phyloP scores from a whole-genome alignment of 768 basidiomycete genomes.

The Suillus decipiens region DNA sequence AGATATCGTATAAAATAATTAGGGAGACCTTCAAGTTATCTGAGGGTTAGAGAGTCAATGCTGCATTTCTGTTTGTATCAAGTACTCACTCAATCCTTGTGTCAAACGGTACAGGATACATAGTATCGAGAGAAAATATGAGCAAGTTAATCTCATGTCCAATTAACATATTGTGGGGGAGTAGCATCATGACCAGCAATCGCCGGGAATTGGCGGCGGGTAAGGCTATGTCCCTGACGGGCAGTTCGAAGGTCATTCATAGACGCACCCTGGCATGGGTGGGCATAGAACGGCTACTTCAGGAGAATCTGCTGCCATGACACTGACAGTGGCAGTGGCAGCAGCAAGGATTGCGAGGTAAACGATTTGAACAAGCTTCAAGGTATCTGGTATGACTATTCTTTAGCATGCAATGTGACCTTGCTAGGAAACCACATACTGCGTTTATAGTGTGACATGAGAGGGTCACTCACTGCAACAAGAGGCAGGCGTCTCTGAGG shows the following conservation, averaged over 20 bases:
- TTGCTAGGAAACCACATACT: not conserved
- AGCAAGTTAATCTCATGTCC: not conserved
- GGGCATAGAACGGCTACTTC: too few species aligned
- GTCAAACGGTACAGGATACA: not conserved
- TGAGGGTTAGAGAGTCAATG: not conserved
- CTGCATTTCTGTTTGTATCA: not conserved
- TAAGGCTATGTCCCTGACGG: too few species aligned
- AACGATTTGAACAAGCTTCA: not conserved
- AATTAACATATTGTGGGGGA: not conserved
- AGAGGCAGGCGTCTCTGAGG: not conserved
- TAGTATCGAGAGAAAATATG: not conserved
- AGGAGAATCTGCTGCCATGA: not conserved
- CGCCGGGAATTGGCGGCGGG: too few species aligned
- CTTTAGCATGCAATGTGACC: not conserved
- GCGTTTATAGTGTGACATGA: not conserved
- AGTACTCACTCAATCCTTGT: not conserved
- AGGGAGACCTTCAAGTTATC: too few species aligned
- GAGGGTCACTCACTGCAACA: not conserved
- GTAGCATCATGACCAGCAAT: too few species aligned
- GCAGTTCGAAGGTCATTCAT: too few species aligned
- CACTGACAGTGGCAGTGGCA: conserved; percentile 10
- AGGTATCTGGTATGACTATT: not conserved
- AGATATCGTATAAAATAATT: too few species aligned
- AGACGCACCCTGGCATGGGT: too few species aligned
- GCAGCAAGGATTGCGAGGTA: conserved; percentile 28